Evolutionary conservation across 2,329 filamentous ascomycete genomes (phyloP).

Genomic region (Diaporthe australafricana): DNA sequence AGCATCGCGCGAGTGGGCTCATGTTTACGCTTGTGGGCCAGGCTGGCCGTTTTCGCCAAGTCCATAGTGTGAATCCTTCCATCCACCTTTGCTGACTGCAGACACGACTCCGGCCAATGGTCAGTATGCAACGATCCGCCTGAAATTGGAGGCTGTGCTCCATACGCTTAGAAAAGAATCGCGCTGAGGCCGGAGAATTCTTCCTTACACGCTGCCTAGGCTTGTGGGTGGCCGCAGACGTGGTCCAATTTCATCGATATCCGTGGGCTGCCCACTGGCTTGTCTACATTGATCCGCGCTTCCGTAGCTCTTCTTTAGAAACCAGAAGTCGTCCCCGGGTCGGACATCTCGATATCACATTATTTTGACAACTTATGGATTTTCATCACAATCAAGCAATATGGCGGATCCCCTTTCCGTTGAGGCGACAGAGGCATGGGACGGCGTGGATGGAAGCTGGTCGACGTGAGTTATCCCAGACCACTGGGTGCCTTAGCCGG

Average conservation of each 20-base stretch:
- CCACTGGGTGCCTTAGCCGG: neutral
- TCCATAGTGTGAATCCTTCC: conserved; percentile 23
- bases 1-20: neutral
- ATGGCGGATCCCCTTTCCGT: conserved; percentile 23
- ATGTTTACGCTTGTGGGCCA: conserved; percentile 14
- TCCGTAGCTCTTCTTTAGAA: neutral
- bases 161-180: conserved; percentile 17
- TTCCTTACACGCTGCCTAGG: conserved; percentile 23
- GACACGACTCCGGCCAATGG: neutral
- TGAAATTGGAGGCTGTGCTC: conserved; percentile 16
- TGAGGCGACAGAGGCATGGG: conserved; percentile 14
- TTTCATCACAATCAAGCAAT: neutral
- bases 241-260: conserved; percentile 14
- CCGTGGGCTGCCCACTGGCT: neutral
- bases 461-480: conserved; percentile 10
- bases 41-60: conserved; percentile 17
- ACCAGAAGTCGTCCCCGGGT: neutral
- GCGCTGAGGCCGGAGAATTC: conserved; percentile 21
- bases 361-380: neutral
- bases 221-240: neutral
- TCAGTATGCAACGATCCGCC: neutral
- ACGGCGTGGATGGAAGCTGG: conserved; percentile 10
- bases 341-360: neutral
- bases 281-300: neutral
- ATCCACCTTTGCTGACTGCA: conserved; percentile 19